Percentiles rank a stretch among this genome's conserved stretches.
Conservation (phyloP, 2,329 filamentous ascomycete genomes). For the Pestalotiopsis sp. region DNA sequence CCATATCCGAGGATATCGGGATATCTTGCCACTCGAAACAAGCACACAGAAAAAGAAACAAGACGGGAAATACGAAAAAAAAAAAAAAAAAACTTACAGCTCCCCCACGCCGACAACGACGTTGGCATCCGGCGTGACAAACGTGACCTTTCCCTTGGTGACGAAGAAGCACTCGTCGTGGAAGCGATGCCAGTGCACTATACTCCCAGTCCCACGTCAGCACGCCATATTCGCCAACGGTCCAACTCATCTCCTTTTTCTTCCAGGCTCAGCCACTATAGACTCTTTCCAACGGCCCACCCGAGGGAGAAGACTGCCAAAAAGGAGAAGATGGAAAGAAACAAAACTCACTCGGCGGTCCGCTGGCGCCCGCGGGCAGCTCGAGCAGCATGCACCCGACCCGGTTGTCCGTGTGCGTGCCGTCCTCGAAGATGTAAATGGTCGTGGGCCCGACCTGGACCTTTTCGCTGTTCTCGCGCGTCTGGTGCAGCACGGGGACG, state of each 20-base stretch:
- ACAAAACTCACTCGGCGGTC: constrained; percentile 27
- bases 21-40: not conserved
- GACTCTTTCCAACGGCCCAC: no score
- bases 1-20: not conserved
- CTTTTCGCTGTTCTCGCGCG: constrained; percentile 31
- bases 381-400: constrained; percentile 34
- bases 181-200: constrained; percentile 40
- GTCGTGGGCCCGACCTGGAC: constrained; percentile 35
- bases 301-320: not conserved
- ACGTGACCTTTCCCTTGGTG: constrained; percentile 34
- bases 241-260: not conserved
- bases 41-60: not conserved
- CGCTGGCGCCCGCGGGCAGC: constrained; percentile 32
- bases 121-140: constrained; percentile 35
- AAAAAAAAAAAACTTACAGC: constrained; percentile 14
- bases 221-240: not conserved
- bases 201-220: not conserved
- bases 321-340: not conserved
- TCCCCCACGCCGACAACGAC: constrained; percentile 32
- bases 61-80: not conserved
- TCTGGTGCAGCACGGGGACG: constrained; percentile 30
- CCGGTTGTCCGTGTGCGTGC: constrained; percentile 35
- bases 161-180: constrained; percentile 40
- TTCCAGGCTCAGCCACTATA: no score
- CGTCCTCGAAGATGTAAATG: constrained; percentile 38